Evolutionary conservation across 768 basidiomycete genomes (phyloP).

Genomic region (Leccinum fibrillosum): DNA sequence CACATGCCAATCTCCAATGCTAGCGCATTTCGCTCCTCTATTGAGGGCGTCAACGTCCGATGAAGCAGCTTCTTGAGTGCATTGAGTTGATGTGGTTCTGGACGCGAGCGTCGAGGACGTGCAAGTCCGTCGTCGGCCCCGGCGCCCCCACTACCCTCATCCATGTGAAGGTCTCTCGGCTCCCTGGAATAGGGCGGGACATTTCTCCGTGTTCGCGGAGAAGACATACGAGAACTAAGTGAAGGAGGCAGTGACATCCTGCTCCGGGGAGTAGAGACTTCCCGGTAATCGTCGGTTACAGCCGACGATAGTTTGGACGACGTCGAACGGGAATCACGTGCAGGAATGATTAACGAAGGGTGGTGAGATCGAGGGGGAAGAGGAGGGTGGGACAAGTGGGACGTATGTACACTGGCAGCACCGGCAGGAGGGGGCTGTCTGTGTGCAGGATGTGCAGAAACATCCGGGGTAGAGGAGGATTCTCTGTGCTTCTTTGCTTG

Average conservation of each 20-base stretch:
- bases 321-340: slow-evolving; percentile 14
- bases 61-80: slow-evolving; percentile 68
- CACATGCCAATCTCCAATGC: slow-evolving; percentile 78
- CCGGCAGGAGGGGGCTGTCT: slow-evolving; percentile 15
- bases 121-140: slow-evolving; percentile 34
- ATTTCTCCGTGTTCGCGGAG: slow-evolving; percentile 29
- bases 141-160: slow-evolving; percentile 24
- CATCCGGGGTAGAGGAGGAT: slow-evolving; percentile 23
- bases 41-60: slow-evolving; percentile 69
- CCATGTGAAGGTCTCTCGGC: slow-evolving; percentile 23
- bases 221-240: slow-evolving; percentile 25
- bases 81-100: slow-evolving; percentile 74
- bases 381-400: slow-evolving; percentile 11
- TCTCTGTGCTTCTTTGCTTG: slow-evolving; percentile 70
- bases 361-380: slow-evolving; percentile 30
- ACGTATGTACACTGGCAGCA: slow-evolving; percentile 4
- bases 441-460: slow-evolving; percentile 4
- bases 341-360: slow-evolving; percentile 28
- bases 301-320: slow-evolving; percentile 14
- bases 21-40: slow-evolving; percentile 73
- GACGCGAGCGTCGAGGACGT: slow-evolving; percentile 70
- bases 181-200: slow-evolving; percentile 28
- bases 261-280: slow-evolving; percentile 22
- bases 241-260: slow-evolving; percentile 32
- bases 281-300: slow-evolving; percentile 16